Percentiles rank a stretch among this genome's conserved stretches.
phyloP scores from a whole-genome alignment of 2,329 filamentous ascomycete genomes.

The Aspergillus floridensis region DNA sequence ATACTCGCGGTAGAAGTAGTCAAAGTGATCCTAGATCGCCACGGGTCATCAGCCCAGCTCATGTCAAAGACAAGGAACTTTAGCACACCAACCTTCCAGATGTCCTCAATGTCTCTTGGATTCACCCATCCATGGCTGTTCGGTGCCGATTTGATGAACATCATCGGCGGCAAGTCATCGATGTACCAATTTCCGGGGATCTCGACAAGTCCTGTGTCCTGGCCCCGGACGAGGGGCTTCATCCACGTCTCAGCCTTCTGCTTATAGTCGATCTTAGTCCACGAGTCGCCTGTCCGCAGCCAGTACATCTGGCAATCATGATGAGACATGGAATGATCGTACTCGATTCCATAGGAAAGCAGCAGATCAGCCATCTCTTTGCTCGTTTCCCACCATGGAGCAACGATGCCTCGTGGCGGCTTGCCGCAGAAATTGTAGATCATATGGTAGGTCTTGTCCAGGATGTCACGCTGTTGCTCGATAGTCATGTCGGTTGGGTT shows the following conservation, averaged over 20 bases:
- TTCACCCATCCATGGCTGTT: constrained; percentile 61
- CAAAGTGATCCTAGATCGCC: constrained; percentile 53
- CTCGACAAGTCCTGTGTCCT: constrained; percentile 43
- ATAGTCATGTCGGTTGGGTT: constrained; percentile 70
- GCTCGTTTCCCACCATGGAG: constrained; percentile 73
- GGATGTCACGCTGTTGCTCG: constrained; percentile 72
- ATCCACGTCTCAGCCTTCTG: constrained; percentile 46
- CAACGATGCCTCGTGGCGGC: constrained; percentile 69
- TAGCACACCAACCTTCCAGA: constrained; percentile 46
- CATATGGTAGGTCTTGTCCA: constrained; percentile 73
- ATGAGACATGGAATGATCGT: constrained; percentile 47
- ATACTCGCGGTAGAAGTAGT: constrained; percentile 72
- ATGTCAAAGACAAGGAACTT: background rate
- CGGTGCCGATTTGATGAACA: constrained; percentile 46
- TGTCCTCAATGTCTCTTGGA: constrained; percentile 56
- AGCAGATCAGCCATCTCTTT: constrained; percentile 59
- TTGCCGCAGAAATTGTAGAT: constrained; percentile 73
- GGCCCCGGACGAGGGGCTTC: constrained; percentile 49
- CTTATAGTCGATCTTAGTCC: constrained; percentile 47
- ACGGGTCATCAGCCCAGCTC: constrained; percentile 55
- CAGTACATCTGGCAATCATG: constrained; percentile 48
- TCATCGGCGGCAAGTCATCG: constrained; percentile 46
- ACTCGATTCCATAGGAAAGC: constrained; percentile 45
- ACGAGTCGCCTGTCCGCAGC: constrained; percentile 44
- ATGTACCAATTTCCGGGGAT: constrained; percentile 48